Evolutionary conservation across 371 early-diverging fungal species (phyloP), one percentile per base, ranked within the genome.

Genomic region (Vittaforma corneae): DNA sequence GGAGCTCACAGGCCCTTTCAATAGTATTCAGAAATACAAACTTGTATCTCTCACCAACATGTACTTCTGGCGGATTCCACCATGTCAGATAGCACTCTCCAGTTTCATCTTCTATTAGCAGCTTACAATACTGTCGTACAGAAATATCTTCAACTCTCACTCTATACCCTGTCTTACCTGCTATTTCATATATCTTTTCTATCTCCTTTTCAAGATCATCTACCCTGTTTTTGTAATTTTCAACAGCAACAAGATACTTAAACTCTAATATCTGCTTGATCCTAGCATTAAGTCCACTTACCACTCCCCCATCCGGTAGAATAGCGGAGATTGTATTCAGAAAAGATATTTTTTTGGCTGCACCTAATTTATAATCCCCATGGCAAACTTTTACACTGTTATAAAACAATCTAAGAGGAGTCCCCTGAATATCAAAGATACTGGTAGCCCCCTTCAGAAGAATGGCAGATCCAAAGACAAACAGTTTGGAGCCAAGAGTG

Each of bases 171-270:
- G 53, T 48, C 46, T 70, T 60, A 24, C 32, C 59, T 14, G 66
- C 60, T 20, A 77, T 24, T 9, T 40, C 46, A 2, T 58, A 9
- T 34, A 73, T 63, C 22, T 68, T 69, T 45, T 77, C 77, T 11
- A 71, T 33, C 44, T 74, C 77, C 5, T 55, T 40, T 34, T 77
- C 77, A 5, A 72, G n/a, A 57, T 71, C 32, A 2, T 72, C 66
- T 14, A 67, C 68, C 20, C 26, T 46, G 18, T 59, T 58, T 32
- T 55, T 67, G 42, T 73, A 74, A 14, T 61, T 53, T 20, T 55
- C 56, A 1, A 51, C 52, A 47, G 33, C 52, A 3, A 77, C 55
- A 3, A 71, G 5, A 61, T 40, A 57, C 42, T 65, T 64, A 1
- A 47, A 46, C 51, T 77, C 77, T 18, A 77, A 42, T 5, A 77